Conservation (phyloP, 2,329 filamentous ascomycete genomes). For the Ophiognomonia clavigignenti-juglandacearum region DNA sequence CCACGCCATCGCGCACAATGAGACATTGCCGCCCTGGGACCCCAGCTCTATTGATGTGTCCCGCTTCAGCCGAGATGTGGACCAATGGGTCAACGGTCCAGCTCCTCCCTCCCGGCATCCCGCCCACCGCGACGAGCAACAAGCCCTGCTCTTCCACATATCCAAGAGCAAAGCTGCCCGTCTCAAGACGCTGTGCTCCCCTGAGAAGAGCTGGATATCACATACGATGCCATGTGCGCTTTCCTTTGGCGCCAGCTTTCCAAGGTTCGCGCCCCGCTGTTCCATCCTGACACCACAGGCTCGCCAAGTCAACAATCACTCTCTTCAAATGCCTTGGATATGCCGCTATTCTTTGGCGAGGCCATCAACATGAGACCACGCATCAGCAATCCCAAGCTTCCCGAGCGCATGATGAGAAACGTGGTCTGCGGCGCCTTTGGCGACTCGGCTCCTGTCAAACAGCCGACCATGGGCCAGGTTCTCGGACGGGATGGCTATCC, state of each 20-base stretch:
- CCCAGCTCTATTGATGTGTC: slow-evolving; percentile 29
- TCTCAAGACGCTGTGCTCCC: slow-evolving; percentile 34
- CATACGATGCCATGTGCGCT: slow-evolving; percentile 39
- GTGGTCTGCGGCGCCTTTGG: slow-evolving; percentile 26
- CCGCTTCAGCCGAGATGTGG: slow-evolving; percentile 25
- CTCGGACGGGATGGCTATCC: slow-evolving; percentile 27
- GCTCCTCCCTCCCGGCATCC: slow-evolving; percentile 24
- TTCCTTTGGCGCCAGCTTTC: slow-evolving; percentile 36
- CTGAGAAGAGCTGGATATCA: slow-evolving; percentile 45
- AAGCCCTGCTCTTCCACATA: slow-evolving; percentile 35
- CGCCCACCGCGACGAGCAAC: slow-evolving; percentile 19
- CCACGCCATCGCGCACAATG: slow-evolving; percentile 10
- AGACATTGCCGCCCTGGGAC: slow-evolving; percentile 30
- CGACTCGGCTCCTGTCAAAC: slow-evolving; percentile 20
- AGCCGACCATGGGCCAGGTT: slow-evolving; percentile 26
- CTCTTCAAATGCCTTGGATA: too few species aligned
- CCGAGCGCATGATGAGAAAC: slow-evolving; percentile 32
- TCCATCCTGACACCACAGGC: slow-evolving; percentile 23
- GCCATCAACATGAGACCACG: slow-evolving; percentile 34
- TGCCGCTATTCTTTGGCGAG: too few species aligned
- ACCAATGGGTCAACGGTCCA: slow-evolving; percentile 28
- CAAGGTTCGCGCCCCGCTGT: slow-evolving; percentile 28
- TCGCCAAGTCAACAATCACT: too few species aligned
- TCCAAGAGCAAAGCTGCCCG: slow-evolving; percentile 36
- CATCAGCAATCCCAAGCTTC: slow-evolving; percentile 23